Evolutionary conservation across 805 yeast genomes (phyloP).

Genomic region (Saccharomycopsis sp.): DNA sequence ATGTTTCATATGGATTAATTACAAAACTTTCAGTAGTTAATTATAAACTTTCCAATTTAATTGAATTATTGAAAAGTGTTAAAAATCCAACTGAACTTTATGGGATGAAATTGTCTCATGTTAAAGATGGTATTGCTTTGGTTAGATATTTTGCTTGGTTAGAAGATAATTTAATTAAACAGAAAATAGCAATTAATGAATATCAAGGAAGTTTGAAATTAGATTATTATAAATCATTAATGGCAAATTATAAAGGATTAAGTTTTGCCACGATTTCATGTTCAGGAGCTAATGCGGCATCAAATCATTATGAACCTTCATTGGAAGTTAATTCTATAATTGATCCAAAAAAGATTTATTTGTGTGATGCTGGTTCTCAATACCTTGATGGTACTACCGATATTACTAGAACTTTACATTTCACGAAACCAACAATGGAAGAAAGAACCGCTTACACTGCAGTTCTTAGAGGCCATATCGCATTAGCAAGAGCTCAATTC

Average conservation of each 20-base stretch:
- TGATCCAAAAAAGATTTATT: constrained; percentile 45
- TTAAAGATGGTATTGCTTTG: constrained; percentile 53
- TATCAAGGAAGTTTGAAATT: constrained; percentile 46
- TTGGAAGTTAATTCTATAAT: constrained; percentile 33
- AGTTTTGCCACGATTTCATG: constrained; percentile 72
- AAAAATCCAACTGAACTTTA: constrained; percentile 43
- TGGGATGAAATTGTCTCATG: constrained; percentile 47
- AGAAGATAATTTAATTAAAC: constrained; percentile 39
- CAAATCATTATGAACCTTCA: constrained; percentile 66
- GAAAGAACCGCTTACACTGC: constrained; percentile 46
- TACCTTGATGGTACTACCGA: constrained; percentile 61
- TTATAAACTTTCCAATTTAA: constrained; percentile 18
- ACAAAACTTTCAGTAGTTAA: constrained; percentile 28
- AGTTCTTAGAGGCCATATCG: constrained; percentile 52
- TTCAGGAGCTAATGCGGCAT: constrained; percentile 69
- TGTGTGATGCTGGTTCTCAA: constrained; percentile 56
- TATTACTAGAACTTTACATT: constrained; percentile 55
- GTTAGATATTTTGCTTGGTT: constrained; percentile 52
- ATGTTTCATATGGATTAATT: constrained; percentile 63
- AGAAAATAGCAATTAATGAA: constrained; percentile 38
- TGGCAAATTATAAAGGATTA: constrained; percentile 49
- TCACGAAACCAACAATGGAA: constrained; percentile 39
- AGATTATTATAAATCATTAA: constrained; percentile 34
- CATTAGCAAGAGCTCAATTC: constrained; percentile 41
- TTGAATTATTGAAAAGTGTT: constrained; percentile 45